phyloP scores from a whole-genome alignment of 768 basidiomycete species.

The Lentinula edodes region DNA sequence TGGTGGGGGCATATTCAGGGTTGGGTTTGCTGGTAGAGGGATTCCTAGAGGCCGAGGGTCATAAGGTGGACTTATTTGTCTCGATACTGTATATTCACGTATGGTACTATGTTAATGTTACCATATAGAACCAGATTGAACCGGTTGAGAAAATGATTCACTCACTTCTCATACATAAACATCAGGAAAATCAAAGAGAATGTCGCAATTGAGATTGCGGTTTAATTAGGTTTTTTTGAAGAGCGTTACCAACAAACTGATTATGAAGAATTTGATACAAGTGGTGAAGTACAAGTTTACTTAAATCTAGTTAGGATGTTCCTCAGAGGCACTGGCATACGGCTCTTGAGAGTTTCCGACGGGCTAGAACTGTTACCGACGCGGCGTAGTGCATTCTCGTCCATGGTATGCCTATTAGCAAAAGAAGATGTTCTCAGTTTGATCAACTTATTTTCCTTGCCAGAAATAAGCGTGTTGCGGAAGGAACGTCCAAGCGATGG shows the following conservation, averaged over 20 bases:
- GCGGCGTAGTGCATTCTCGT: conserved; percentile 28
- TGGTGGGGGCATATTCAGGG: conserved; percentile 33
- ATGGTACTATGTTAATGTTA: too few species aligned
- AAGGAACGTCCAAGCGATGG: not conserved
- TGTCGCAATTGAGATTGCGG: not conserved
- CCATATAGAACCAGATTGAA: too few species aligned
- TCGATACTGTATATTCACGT: too few species aligned
- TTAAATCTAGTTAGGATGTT: conserved; percentile 45
- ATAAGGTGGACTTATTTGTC: conserved; percentile 9
- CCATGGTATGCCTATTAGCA: conserved; percentile 21
- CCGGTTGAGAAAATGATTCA: too few species aligned
- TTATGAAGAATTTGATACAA: not conserved
- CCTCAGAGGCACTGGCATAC: conserved; percentile 40
- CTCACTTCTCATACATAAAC: too few species aligned
- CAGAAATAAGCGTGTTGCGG: conserved; percentile 1
- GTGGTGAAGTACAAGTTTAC: conserved; percentile 12
- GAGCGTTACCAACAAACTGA: too few species aligned
- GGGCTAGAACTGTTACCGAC: conserved; percentile 14
- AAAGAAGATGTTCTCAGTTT: not conserved
- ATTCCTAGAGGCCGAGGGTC: conserved; percentile 18
- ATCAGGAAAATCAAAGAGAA: not conserved
- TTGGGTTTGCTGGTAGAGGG: conserved; percentile 59
- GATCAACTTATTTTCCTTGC: conserved; percentile 7
- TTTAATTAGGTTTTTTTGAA: too few species aligned
- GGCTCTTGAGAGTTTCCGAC: conserved; percentile 26